Percentiles rank a stretch among this genome's conserved stretches.
These are phyloP conservation scores for Rhodotorula toruloides DNA, from an alignment of 768 basidiomycete genomes.

Conservation along the genomic window DNA sequence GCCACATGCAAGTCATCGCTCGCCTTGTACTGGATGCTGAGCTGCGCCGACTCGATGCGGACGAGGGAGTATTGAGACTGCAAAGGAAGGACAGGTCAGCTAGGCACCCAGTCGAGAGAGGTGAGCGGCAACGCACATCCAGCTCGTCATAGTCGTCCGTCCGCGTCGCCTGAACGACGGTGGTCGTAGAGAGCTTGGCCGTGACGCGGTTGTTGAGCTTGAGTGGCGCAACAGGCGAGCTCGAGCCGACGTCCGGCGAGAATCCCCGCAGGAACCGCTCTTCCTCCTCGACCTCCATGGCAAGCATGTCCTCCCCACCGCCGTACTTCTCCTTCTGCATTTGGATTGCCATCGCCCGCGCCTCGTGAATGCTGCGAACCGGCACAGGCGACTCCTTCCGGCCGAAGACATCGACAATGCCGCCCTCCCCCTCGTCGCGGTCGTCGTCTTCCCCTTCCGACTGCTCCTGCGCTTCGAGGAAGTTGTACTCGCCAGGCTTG, in stretches of 20 bases:
- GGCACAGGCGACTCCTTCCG: not conserved
- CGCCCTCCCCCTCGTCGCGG: not conserved
- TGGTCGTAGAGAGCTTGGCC: not conserved
- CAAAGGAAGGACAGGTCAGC: not conserved
- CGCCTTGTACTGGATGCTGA: constrained; percentile 10
- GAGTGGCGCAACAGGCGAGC: constrained; percentile 9
- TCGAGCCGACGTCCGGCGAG: not conserved
- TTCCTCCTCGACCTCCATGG: not conserved
- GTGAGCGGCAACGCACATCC: constrained; percentile 7
- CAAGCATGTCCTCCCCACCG: not conserved
- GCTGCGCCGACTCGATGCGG: not conserved
- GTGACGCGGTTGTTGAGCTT: constrained; percentile 15
- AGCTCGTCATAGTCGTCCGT: constrained; percentile 12
- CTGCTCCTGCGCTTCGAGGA: constrained; percentile 2
- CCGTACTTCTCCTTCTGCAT: not conserved
- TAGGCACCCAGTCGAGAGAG: too few species aligned
- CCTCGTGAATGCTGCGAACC: not conserved
- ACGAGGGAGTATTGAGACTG: constrained; percentile 14
- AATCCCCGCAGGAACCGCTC: not conserved
- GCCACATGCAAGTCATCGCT: constrained; percentile 8
- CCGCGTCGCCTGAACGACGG: not conserved
- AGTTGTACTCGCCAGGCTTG: not conserved
- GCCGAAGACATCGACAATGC: not conserved
- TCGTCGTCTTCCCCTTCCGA: not conserved
- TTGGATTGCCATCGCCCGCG: not conserved